phyloP scores from a whole-genome alignment of 306 rosid genomes.

The Spatholobus suberectus region DNA sequence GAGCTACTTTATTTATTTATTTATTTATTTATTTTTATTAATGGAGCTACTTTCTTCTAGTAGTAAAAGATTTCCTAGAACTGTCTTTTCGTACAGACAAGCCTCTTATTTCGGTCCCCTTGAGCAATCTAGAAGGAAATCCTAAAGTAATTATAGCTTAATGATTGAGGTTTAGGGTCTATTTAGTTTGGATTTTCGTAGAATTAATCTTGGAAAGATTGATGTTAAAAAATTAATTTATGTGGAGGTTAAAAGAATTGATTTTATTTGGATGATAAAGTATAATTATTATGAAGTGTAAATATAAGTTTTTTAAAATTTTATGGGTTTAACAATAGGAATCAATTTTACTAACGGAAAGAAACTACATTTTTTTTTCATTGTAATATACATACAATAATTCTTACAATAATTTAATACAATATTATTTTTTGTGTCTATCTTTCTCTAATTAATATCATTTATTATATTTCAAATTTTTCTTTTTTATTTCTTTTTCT shows the following conservation, averaged over 20 bases:
- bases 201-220: neutral
- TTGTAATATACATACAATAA: too few species aligned
- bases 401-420: too few species aligned
- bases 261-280: neutral
- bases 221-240: neutral
- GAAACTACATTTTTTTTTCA: too few species aligned
- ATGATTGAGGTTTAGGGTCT: neutral
- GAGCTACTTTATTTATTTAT: neutral
- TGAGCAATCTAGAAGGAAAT: neutral
- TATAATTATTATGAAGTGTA: neutral
- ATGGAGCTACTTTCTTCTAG: neutral
- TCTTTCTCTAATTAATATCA: too few species aligned
- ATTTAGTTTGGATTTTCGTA: neutral
- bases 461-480: too few species aligned
- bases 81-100: neutral
- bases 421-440: too few species aligned
- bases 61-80: neutral
- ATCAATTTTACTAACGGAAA: too few species aligned
- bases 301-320: neutral
- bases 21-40: too few species aligned
- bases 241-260: neutral
- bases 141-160: neutral
- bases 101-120: neutral
- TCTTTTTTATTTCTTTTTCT: too few species aligned
- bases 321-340: neutral